These are phyloP conservation scores for Talaromyces pinophilus DNA, from an alignment of 2,329 filamentous ascomycete genomes.

Conservation along the genomic window DNA sequence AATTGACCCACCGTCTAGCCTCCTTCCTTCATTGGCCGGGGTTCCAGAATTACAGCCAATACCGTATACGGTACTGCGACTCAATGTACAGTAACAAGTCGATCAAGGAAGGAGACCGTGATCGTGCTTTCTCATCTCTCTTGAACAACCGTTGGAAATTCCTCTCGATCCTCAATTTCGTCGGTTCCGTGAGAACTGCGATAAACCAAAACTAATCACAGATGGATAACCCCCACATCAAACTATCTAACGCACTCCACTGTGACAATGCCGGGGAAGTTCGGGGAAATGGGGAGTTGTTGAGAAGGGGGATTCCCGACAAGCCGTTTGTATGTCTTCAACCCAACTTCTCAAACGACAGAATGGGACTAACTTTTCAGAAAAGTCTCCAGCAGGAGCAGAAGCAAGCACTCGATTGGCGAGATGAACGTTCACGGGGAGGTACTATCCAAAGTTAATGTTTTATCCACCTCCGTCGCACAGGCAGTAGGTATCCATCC, in stretches of 20 bases:
- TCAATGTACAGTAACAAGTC: not conserved
- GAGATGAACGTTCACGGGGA: not conserved
- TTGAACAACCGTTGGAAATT: not conserved
- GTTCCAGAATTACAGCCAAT: not conserved
- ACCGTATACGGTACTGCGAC: not conserved
- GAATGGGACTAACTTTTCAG: not conserved
- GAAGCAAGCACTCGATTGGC: not conserved
- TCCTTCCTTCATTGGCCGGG: not conserved
- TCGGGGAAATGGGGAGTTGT: not conserved
- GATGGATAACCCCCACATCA: not conserved
- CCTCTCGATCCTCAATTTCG: not conserved
- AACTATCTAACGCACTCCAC: constrained; percentile 2
- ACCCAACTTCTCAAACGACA: not conserved
- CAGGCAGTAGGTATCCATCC: not conserved
- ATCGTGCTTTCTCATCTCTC: not conserved
- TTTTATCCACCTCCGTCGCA: not conserved
- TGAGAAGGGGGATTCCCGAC: constrained; percentile 8
- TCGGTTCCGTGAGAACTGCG: not conserved
- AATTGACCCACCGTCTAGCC: not conserved
- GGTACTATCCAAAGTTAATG: not conserved
- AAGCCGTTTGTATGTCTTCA: not conserved
- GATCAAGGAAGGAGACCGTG: not conserved
- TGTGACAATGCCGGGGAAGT: not conserved
- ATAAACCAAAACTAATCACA: not conserved
- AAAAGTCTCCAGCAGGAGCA: not conserved